Evolutionary conservation across 352 stramenopile genomes (phyloP).

Genomic region (Globisporangium okanoganense): DNA sequence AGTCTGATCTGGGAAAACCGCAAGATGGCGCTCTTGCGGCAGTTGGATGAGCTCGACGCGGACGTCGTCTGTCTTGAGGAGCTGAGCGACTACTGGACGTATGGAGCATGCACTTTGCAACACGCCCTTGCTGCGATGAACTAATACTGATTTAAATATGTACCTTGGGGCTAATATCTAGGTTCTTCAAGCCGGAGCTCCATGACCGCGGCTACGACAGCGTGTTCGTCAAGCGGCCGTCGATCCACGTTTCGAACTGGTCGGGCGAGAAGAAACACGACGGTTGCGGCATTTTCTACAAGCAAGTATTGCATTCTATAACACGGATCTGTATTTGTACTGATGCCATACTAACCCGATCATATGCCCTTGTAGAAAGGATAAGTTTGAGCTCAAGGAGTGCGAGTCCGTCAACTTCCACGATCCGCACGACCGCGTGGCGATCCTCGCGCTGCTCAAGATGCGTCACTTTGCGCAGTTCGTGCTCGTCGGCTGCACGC

Average conservation of each 20-base stretch:
- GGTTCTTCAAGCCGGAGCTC: slow-evolving; percentile 80
- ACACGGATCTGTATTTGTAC: not conserved
- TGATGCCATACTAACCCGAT: not conserved
- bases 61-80: slow-evolving; percentile 85
- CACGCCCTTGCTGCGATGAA: not conserved
- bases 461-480: slow-evolving; percentile 80
- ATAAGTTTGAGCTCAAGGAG: slow-evolving; percentile 85
- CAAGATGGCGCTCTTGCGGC: slow-evolving; percentile 69
- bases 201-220: slow-evolving; percentile 77
- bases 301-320: slow-evolving; percentile 28
- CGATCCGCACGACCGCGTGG: slow-evolving; percentile 81
- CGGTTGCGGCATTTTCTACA: slow-evolving; percentile 87
- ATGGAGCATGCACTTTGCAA: slow-evolving; percentile 15
- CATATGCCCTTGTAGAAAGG: slow-evolving; percentile 36
- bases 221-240: slow-evolving; percentile 82
- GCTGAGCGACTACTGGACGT: slow-evolving; percentile 88
- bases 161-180: too few species aligned
- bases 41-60: slow-evolving; percentile 71
- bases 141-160: too few species aligned
- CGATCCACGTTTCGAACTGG: slow-evolving; percentile 83
- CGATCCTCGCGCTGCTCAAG: slow-evolving; percentile 81
- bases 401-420: slow-evolving; percentile 86
- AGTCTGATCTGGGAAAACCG: slow-evolving; percentile 83
- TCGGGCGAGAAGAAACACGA: slow-evolving; percentile 87
- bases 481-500: slow-evolving; percentile 77